Percentiles rank a stretch among this genome's conserved stretches.
phyloP scores from a whole-genome alignment of 2,329 filamentous ascomycete genomes.

The Diaporthe helianthi region DNA sequence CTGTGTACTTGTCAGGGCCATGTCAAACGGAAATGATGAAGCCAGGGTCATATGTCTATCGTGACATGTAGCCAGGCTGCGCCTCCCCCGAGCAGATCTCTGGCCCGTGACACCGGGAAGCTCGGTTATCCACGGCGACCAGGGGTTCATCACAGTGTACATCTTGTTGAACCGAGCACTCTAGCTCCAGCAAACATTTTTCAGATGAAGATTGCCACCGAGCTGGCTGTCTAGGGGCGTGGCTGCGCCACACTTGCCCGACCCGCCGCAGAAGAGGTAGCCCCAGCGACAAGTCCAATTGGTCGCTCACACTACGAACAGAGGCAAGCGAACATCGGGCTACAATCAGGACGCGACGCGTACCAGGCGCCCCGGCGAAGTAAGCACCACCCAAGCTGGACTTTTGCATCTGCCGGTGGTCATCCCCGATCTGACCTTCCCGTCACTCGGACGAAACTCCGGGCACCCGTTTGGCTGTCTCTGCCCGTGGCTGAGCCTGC shows the following conservation, averaged over 20 bases:
- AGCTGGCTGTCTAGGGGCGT: not conserved
- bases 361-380: not conserved
- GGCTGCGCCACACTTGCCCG: conserved; percentile 8
- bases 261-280: conserved; percentile 8
- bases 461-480: conserved; percentile 8
- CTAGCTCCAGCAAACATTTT: not conserved
- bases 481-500: conserved; percentile 2
- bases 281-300: not conserved
- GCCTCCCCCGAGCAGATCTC: not conserved
- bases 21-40: not conserved
- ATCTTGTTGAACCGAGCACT: not conserved
- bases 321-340: not conserved
- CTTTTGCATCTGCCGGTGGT: not conserved
- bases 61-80: not conserved
- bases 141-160: not conserved
- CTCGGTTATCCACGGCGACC: not conserved
- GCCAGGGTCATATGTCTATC: not conserved
- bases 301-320: not conserved
- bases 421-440: not conserved
- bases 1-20: not conserved
- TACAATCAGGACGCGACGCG: conserved; percentile 4
- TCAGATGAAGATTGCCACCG: not conserved
- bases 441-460: not conserved
- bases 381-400: conserved; percentile 7
- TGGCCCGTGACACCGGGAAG: not conserved